Percentiles rank a stretch among this genome's conserved stretches.
Conservation (phyloP, 2,329 filamentous ascomycete genomes). For the Ceratocystis variospora region DNA sequence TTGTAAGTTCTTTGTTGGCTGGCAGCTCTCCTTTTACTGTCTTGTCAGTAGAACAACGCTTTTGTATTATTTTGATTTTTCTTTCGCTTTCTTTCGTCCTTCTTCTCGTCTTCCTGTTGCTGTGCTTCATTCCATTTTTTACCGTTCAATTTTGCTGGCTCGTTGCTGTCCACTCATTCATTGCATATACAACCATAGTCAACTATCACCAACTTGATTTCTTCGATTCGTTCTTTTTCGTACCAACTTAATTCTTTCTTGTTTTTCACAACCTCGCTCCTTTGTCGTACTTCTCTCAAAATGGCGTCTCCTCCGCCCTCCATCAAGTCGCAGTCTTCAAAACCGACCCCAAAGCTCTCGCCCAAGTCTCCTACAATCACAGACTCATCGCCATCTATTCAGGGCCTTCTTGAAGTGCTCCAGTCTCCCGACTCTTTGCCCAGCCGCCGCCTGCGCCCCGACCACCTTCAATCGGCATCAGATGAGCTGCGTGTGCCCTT, state of each 20-base stretch:
- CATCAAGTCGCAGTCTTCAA: not conserved
- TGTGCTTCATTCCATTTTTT: not conserved
- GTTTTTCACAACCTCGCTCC: not conserved
- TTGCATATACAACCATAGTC: not conserved
- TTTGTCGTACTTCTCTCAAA: not conserved
- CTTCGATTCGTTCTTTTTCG: not conserved
- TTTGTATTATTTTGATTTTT: not conserved
- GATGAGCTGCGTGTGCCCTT: slow-evolving; percentile 31
- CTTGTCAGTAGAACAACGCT: not conserved
- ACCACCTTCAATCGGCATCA: slow-evolving; percentile 12
- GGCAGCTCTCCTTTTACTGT: not conserved
- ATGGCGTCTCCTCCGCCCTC: slow-evolving; percentile 5
- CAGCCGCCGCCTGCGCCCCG: slow-evolving; percentile 18
- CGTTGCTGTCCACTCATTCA: not conserved
- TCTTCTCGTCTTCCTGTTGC: not conserved
- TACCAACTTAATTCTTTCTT: not conserved
- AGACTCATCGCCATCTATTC: not conserved
- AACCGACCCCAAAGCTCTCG: not conserved
- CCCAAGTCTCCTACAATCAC: not conserved
- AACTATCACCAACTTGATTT: not conserved
- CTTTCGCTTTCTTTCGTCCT: not conserved
- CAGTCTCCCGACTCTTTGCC: slow-evolving; percentile 10
- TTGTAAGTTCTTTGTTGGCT: not conserved
- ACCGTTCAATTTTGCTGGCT: too few species aligned
- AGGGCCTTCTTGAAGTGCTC: slow-evolving; percentile 3